Conservation (phyloP, 805 yeast genomes). For the Starmerella gropengiesseri region DNA sequence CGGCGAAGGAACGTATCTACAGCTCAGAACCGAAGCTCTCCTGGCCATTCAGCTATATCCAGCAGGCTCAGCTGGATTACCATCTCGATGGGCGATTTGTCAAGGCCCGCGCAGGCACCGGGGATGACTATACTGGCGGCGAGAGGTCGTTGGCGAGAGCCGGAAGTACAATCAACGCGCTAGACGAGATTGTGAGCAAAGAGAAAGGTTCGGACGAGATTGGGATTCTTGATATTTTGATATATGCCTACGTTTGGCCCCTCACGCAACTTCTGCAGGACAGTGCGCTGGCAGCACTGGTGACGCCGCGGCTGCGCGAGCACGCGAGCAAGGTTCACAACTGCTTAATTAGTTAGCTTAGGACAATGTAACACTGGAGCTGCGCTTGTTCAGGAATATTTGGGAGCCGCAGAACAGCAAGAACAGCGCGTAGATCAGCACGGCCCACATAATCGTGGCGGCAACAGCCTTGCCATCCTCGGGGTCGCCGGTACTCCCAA, state of each 20-base stretch:
- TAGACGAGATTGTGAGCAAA: constrained; percentile 7
- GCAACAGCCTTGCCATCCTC: constrained; percentile 92
- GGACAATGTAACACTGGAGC: constrained; percentile 48
- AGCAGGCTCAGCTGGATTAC: constrained; percentile 10
- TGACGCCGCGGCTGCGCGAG: constrained; percentile 15
- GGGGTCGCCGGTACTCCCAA: constrained; percentile 86
- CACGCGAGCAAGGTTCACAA: constrained; percentile 18
- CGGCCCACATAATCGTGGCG: constrained; percentile 80
- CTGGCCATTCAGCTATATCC: constrained; percentile 17
- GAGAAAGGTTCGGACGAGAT: constrained; percentile 8
- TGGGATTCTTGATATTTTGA: constrained; percentile 20
- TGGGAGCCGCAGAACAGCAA: constrained; percentile 88
- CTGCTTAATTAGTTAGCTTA: neutral
- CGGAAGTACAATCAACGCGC: constrained; percentile 10
- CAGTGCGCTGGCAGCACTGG: constrained; percentile 19
- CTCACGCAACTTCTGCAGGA: constrained; percentile 17
- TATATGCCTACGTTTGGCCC: constrained; percentile 22
- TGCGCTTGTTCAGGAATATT: constrained; percentile 51
- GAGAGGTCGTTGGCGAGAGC: constrained; percentile 10
- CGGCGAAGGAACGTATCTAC: constrained; percentile 5
- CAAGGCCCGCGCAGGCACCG: neutral
- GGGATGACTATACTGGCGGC: constrained; percentile 15
- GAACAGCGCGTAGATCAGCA: constrained; percentile 65
- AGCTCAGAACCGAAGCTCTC: constrained; percentile 8
- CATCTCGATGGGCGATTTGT: constrained; percentile 10